A percentile compares a stretch with the other conserved stretches of the same genome.
Evolutionary conservation across 106 monocot genomes (phyloP).

Genomic region (Gastrodia elata): DNA sequence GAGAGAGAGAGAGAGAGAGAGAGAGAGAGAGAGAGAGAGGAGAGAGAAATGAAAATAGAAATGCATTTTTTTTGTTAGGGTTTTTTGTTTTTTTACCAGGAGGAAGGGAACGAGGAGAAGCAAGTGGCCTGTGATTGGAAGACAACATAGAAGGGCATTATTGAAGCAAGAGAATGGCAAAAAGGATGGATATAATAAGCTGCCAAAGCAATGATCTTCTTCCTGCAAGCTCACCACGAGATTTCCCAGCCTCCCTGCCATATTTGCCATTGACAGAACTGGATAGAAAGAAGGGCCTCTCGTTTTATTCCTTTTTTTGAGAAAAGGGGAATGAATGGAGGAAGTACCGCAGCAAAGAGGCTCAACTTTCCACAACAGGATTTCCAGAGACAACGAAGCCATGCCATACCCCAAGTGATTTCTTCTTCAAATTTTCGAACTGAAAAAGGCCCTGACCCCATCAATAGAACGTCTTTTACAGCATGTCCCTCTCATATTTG

Average conservation of each 20-base stretch:
- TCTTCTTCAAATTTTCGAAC: not conserved
- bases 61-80: not conserved
- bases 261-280: not conserved
- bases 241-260: not conserved
- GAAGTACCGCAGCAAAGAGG: not conserved
- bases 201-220: not conserved
- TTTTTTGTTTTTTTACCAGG: not conserved
- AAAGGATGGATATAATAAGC: not conserved
- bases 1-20: not conserved
- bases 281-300: not conserved
- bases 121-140: not conserved
- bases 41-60: not conserved
- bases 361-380: not conserved
- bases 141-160: not conserved
- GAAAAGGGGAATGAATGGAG: not conserved
- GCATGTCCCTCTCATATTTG: too few relatives aligned
- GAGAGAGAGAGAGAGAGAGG: not conserved
- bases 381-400: not conserved
- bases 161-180: constrained; percentile 1
- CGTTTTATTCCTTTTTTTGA: not conserved
- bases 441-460: not conserved
- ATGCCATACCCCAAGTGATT: not conserved
- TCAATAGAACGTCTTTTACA: not conserved
- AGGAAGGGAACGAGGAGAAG: not conserved
- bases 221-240: constrained; percentile 5